Conservation (phyloP, 2,329 filamentous ascomycete genomes). For the Dendryphion nanum region DNA sequence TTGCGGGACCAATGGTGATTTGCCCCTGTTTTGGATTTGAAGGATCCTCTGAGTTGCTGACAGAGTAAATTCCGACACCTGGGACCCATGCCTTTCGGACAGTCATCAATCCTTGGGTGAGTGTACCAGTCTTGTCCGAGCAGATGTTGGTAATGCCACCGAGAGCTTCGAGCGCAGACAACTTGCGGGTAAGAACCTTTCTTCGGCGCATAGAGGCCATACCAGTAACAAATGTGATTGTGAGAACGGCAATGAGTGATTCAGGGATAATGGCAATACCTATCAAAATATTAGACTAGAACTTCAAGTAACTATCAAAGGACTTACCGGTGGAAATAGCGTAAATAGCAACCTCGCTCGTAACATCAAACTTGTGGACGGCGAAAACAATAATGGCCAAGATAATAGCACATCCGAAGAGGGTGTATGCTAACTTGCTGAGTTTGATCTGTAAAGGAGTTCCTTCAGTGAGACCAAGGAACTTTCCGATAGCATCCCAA, state of each 20-base stretch:
- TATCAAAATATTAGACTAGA: slow-evolving; percentile 7
- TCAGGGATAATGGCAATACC: slow-evolving; percentile 23
- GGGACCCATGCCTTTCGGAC: slow-evolving; percentile 22
- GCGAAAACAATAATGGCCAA: slow-evolving; percentile 22
- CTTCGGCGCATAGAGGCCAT: slow-evolving; percentile 18
- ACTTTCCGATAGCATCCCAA: slow-evolving; percentile 16
- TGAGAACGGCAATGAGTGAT: slow-evolving; percentile 18
- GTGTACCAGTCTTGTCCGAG: slow-evolving; percentile 49
- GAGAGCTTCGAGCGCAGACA: slow-evolving; percentile 19
- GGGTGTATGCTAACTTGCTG: slow-evolving; percentile 8
- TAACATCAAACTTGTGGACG: slow-evolving; percentile 25
- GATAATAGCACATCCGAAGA: slow-evolving; percentile 20
- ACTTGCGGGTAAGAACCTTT: slow-evolving; percentile 20
- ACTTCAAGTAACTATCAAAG: background rate
- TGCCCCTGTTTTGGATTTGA: slow-evolving; percentile 17
- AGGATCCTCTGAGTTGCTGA: slow-evolving; percentile 17
- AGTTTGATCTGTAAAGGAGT: slow-evolving; percentile 22
- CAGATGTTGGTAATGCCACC: slow-evolving; percentile 40
- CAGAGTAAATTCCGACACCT: slow-evolving; percentile 15
- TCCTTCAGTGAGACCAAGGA: slow-evolving; percentile 28
- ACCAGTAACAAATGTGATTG: slow-evolving; percentile 22
- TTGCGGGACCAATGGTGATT: slow-evolving; percentile 12
- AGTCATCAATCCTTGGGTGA: slow-evolving; percentile 23
- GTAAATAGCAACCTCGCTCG: slow-evolving; percentile 25
- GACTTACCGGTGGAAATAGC: slow-evolving; percentile 19